Conservation (phyloP, 2,329 filamentous ascomycete species). For the Chrysoporthe puriensis region DNA sequence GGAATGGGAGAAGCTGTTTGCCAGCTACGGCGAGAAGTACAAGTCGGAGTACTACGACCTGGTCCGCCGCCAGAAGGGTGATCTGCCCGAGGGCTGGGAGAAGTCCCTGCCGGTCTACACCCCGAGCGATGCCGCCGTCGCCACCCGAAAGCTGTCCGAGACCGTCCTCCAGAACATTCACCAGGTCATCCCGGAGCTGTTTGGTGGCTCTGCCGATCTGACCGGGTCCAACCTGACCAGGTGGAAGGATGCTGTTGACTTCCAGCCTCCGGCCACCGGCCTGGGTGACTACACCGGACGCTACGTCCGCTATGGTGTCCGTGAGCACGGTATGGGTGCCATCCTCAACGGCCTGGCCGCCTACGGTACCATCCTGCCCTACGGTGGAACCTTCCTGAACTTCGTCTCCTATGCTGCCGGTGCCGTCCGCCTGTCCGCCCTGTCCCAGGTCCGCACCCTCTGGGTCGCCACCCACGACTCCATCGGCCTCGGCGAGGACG, state of each 20-base stretch:
- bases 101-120: slow-evolving; percentile 91
- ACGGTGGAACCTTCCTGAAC: slow-evolving; percentile 97
- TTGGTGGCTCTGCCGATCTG: slow-evolving; percentile 96
- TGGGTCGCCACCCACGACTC: slow-evolving; percentile 99
- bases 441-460: slow-evolving; percentile 89
- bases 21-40: slow-evolving; percentile 82
- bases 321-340: slow-evolving; percentile 89
- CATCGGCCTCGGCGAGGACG: slow-evolving; percentile 98
- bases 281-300: slow-evolving; percentile 90
- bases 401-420: slow-evolving; percentile 98
- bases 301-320: slow-evolving; percentile 90
- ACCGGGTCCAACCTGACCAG: slow-evolving; percentile 98
- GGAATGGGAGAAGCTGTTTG: slow-evolving; percentile 93
- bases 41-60: slow-evolving; percentile 81
- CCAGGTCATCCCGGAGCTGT: slow-evolving; percentile 79
- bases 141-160: slow-evolving; percentile 96
- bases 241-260: slow-evolving; percentile 96
- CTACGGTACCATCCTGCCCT: slow-evolving; percentile 94
- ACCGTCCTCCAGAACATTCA: slow-evolving; percentile 88
- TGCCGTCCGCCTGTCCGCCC: slow-evolving; percentile 88
- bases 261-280: slow-evolving; percentile 85
- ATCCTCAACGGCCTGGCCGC: slow-evolving; percentile 95
- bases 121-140: slow-evolving; percentile 79
- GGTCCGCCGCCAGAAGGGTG: slow-evolving; percentile 74
- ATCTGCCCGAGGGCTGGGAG: slow-evolving; percentile 96